Conservation (phyloP, 257 asterid species). For the Gentiana straminea region DNA sequence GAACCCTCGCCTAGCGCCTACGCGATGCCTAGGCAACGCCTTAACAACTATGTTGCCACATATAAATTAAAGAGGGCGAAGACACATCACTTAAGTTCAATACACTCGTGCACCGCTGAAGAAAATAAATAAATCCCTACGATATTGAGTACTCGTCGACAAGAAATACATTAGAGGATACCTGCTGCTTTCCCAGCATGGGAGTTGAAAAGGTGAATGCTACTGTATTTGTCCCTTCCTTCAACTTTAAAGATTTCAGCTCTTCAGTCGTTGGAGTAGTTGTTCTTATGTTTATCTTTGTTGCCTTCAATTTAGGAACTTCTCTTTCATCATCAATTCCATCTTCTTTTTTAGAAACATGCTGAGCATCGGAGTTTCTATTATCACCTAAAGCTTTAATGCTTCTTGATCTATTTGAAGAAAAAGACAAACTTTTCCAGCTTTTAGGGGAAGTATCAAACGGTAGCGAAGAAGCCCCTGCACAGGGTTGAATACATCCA, state of each 20-base stretch:
- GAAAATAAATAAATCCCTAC: no score
- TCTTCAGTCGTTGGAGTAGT: conserved; percentile 74
- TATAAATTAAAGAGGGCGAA: no score
- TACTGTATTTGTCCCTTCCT: conserved; percentile 67
- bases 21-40: no score
- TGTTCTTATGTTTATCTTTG: conserved; percentile 38
- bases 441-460: conserved; percentile 23
- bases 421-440: conserved; percentile 37
- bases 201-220: conserved; percentile 79
- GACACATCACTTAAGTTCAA: no score
- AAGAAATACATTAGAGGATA: conserved; percentile 14
- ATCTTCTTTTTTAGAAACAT: conserved; percentile 14
- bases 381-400: conserved; percentile 15
- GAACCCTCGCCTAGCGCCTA: no score
- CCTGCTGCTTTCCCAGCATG: conserved; percentile 96
- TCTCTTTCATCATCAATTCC: conserved; percentile 24
- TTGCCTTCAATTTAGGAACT: conserved; percentile 27
- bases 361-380: conserved; percentile 16
- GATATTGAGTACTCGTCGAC: no score
- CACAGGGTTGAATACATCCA: conserved; percentile 18
- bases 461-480: conserved; percentile 36
- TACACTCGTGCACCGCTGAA: no score
- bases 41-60: no score
- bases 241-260: conserved; percentile 62
- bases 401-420: conserved; percentile 35